Percentiles rank a stretch among this genome's conserved stretches.
Conservation (phyloP, 768 basidiomycete genomes). For the Lactifluus hygrophoroides region DNA sequence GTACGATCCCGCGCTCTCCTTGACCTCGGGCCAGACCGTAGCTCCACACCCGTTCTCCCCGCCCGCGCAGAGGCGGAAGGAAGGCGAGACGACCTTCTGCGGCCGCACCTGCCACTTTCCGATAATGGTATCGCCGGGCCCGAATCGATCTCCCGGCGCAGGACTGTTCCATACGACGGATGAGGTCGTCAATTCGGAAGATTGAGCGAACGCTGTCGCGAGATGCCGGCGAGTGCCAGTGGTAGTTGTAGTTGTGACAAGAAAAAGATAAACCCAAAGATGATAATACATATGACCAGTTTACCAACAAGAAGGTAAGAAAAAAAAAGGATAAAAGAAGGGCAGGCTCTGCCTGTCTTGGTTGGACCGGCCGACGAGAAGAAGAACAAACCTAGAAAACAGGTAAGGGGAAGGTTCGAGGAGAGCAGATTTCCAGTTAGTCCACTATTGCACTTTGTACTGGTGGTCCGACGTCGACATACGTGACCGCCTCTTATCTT, state of each 20-base stretch:
- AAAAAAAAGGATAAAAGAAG: background rate
- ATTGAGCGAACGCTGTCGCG: background rate
- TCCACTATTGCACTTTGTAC: constrained; percentile 24
- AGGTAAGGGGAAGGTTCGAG: background rate
- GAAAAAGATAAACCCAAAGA: constrained; percentile 1
- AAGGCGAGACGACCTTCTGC: constrained; percentile 26
- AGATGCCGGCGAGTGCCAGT: background rate
- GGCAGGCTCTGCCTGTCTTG: constrained; percentile 9
- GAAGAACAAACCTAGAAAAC: background rate
- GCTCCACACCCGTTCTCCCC: constrained; percentile 21
- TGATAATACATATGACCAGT: background rate
- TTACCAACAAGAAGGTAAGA: background rate
- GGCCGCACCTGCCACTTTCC: constrained; percentile 26
- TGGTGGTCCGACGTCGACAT: constrained; percentile 17
- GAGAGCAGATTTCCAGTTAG: background rate
- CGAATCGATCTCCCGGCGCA: constrained; percentile 23
- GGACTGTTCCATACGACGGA: constrained; percentile 26
- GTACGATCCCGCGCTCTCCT: constrained; percentile 24
- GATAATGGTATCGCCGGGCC: constrained; percentile 27
- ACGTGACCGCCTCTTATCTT: too few species aligned
- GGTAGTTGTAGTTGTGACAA: background rate
- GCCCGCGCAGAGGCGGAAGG: constrained; percentile 28
- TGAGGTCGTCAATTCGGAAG: background rate
- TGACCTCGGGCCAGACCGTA: constrained; percentile 25
- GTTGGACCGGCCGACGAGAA: constrained; percentile 13